Evolutionary conservation across 2,329 filamentous ascomycete genomes (phyloP), one percentile per base, ranked within the genome.

Genomic region (Phoma sp.): DNA sequence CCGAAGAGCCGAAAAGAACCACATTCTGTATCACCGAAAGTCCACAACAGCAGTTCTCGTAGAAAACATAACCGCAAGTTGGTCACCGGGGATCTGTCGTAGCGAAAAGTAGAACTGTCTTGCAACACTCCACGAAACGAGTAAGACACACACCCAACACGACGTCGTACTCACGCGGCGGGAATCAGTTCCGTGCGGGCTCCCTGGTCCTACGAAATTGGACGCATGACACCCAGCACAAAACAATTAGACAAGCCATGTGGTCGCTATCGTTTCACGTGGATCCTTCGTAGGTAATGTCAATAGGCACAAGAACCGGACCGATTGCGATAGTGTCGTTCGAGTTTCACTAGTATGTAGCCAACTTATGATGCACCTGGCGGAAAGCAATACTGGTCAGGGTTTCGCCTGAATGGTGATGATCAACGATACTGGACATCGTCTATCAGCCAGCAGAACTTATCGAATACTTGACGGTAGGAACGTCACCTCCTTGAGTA

Each of bases 111-210:
- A 33, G 25, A n/a, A 8, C 25, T 53, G 35, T 49, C 44, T 53
- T 35, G 43, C 17, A 53, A 19, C n/a, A 35, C n/a, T 13, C 41
- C 24, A 25, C 29, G 4, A 40, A 40, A 41, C 2, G 19, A 21
- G 45, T 39, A 39, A 54, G 37, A 53, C 53, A 50, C 31, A 35
- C 38, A 24, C 31, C 17, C 22, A 43, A 45, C 32, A 47, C 12
- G 13, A 50, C 22, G 33, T 38, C 37, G 21, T 22, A 35, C 29
- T 48, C 35, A 19, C 37, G 17, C 35, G 21, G 27, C 5, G 31
- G 27, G 27, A 44, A 7, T 27, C 17, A 4, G 2, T 19, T 25
- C 22, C 27, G 22, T 22, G 13, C 35, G 35, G 1, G 17, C 24
- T 10, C 13, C 29, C 7, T 24, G 10, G 24, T 27, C 24, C 7